phyloP scores from a whole-genome alignment of 2,329 filamentous ascomycete genomes.

The Colletotrichum horii region DNA sequence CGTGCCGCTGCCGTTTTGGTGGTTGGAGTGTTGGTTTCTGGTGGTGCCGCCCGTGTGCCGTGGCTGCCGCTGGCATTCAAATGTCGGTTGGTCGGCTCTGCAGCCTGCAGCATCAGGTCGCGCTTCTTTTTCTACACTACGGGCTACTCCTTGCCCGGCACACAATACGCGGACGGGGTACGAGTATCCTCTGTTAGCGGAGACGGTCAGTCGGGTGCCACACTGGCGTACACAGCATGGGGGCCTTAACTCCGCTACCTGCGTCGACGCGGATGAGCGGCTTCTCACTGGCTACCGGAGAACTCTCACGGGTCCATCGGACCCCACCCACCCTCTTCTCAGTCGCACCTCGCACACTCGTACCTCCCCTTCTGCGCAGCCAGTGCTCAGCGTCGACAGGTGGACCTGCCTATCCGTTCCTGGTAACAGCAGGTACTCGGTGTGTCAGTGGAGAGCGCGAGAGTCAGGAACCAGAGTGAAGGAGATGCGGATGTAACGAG shows the following conservation, averaged over 20 bases:
- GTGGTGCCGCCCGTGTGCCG: not conserved
- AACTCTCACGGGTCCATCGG: not conserved
- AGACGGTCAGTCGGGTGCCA: not conserved
- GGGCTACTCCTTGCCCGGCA: not conserved
- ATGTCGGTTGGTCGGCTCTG: not conserved
- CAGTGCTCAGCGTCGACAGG: not conserved
- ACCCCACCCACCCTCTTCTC: conserved; percentile 3
- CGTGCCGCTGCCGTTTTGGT: not conserved
- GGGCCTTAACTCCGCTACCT: not conserved
- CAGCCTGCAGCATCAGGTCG: not conserved
- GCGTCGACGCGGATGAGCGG: not conserved
- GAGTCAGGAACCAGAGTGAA: not conserved
- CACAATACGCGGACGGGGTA: not conserved
- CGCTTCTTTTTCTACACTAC: not conserved
- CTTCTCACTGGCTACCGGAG: conserved; percentile 4
- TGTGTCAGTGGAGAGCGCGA: not conserved
- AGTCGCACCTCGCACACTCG: not conserved
- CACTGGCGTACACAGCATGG: not conserved
- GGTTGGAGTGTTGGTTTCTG: not conserved
- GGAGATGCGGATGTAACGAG: not conserved
- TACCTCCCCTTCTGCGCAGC: not conserved
- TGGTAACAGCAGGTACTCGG: not conserved
- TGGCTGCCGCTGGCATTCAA: not conserved
- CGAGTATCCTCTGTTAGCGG: not conserved
- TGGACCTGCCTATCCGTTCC: not conserved